Percentiles rank a stretch among this genome's conserved stretches.
phyloP scores from a whole-genome alignment of 495 filamentous ascomycete species.

The Trichoderma asperelloides region DNA sequence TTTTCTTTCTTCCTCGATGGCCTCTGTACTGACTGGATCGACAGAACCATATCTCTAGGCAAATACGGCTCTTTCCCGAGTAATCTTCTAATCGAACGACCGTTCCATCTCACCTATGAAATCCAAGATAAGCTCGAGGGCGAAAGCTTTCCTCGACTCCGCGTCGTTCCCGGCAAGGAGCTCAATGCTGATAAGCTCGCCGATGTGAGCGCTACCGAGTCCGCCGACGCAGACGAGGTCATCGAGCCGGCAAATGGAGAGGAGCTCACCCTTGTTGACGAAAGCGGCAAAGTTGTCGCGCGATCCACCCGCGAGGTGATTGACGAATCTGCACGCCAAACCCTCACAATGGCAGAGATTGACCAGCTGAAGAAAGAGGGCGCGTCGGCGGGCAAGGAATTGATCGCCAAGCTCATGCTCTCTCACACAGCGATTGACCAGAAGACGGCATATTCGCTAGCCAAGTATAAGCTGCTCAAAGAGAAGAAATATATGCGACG shows the following conservation, averaged over 20 bases:
- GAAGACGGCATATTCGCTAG: constrained; percentile 86
- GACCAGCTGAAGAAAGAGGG: constrained; percentile 79
- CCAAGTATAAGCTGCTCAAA: constrained; percentile 92
- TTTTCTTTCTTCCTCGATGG: constrained; percentile 19
- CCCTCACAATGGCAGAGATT: constrained; percentile 76
- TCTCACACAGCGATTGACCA: constrained; percentile 82
- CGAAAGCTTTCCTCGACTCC: constrained; percentile 50
- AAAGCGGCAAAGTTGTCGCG: constrained; percentile 50
- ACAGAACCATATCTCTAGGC: constrained; percentile 70
- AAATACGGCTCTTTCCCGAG: constrained; percentile 85
- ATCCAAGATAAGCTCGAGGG: constrained; percentile 58
- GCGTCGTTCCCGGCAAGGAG: constrained; percentile 72
- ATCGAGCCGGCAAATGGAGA: constrained; percentile 22
- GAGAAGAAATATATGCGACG: constrained; percentile 83
- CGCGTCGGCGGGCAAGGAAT: constrained; percentile 69
- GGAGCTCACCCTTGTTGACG: constrained; percentile 37
- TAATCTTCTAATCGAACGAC: constrained; percentile 78
- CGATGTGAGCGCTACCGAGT: constrained; percentile 30
- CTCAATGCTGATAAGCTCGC: constrained; percentile 71
- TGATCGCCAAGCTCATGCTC: constrained; percentile 77
- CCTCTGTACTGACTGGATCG: constrained; percentile 12
- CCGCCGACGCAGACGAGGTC: constrained; percentile 26
- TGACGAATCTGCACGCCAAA: constrained; percentile 75
- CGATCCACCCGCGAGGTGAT: constrained; percentile 70
- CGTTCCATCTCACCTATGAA: constrained; percentile 86